Conservation (phyloP, 192 early-diverging fungal species). For the Pilaira anomala region DNA sequence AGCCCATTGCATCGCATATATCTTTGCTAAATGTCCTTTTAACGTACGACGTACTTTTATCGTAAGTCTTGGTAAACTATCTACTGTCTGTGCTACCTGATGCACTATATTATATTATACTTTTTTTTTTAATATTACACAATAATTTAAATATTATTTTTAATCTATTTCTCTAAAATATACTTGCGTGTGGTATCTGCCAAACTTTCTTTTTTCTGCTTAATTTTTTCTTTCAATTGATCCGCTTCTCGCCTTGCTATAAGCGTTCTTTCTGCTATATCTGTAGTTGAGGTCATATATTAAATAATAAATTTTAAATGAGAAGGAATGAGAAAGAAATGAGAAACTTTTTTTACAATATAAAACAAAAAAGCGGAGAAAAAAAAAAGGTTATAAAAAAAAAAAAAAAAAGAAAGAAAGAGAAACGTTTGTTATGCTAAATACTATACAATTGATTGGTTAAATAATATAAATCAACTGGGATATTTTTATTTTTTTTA, state of each 20-base stretch:
- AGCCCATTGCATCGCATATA: conserved; percentile 74
- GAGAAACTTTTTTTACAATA: no score
- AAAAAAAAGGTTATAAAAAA: neutral
- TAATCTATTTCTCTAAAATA: no score
- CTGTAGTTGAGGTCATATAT: conserved; percentile 34
- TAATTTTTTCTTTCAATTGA: conserved; percentile 93
- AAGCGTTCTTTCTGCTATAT: conserved; percentile 88
- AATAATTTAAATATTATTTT: neutral
- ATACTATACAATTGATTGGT: no score
- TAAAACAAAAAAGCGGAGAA: neutral
- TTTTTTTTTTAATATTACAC: neutral
- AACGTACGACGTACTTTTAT: conserved; percentile 97
- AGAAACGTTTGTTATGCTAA: no score
- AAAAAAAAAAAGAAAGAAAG: no score
- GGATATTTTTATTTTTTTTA: no score
- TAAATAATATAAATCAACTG: no score
- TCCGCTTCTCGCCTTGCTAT: conserved; percentile 93
- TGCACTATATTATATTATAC: conserved; percentile 10
- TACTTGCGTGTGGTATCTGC: conserved; percentile 93
- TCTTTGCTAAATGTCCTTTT: conserved; percentile 98
- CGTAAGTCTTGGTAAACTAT: conserved; percentile 77
- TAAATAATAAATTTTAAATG: neutral
- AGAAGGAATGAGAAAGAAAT: conserved; percentile 2
- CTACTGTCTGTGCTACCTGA: conserved; percentile 59
- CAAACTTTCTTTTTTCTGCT: conserved; percentile 88